phyloP scores from a whole-genome alignment of 2,329 filamentous ascomycete genomes.

The Penicillium brasilianum region DNA sequence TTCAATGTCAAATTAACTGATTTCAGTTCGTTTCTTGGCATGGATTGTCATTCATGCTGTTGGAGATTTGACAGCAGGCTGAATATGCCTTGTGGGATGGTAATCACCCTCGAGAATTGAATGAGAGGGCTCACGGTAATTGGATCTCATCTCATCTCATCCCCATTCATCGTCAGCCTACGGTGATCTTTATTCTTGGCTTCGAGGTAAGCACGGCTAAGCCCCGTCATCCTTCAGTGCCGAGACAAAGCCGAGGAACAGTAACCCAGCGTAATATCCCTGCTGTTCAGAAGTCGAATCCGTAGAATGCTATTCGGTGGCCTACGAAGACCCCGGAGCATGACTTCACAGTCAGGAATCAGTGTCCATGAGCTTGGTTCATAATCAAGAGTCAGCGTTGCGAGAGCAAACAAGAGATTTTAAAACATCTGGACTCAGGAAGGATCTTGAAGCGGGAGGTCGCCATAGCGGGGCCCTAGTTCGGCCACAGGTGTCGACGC shows the following conservation, averaged over 20 bases:
- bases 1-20: neutral
- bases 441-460: neutral
- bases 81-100: neutral
- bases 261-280: neutral
- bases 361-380: neutral
- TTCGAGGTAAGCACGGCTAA: neutral
- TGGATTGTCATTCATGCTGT: neutral
- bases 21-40: neutral
- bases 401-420: neutral
- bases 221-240: neutral
- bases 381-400: neutral
- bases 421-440: neutral
- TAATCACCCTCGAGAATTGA: neutral
- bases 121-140: neutral
- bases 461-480: neutral
- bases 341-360: neutral
- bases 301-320: neutral
- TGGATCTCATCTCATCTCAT: neutral
- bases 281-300: neutral
- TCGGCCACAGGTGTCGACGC: neutral
- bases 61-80: neutral
- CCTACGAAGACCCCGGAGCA: no score
- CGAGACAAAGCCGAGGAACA: neutral
- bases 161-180: neutral
- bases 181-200: neutral